Evolutionary conservation across 2,329 filamentous ascomycete genomes (phyloP), one percentile per base, ranked within the genome.

Genomic region (Tolypocladium amazonense): DNA sequence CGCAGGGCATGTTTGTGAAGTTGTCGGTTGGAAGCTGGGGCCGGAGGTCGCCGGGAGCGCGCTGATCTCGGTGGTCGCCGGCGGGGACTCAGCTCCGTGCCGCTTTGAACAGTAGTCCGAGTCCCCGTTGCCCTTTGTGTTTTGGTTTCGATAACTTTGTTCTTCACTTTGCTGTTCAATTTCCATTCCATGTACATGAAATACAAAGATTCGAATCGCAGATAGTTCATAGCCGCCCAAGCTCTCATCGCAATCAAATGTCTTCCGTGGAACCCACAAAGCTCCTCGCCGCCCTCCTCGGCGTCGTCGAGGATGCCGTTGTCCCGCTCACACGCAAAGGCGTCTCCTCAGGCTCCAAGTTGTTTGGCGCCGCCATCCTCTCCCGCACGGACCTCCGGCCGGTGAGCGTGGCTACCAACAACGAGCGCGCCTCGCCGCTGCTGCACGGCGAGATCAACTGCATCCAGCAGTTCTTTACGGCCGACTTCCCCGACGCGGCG

Each of bases 371-470:
- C 4, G 80, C 81, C 12, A 79, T 85, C 61, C 72, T 84, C 4
- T 71, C 74, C 9, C 74, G 76, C 1, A 56, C 69, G 2, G 68
- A 66, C 20, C 75, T 84, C 7, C 53, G 64, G 0, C 73, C 78
- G 2, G 68, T 80, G 18, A 81, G 78, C 0, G 76, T 81, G 7
- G 75, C 81, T 12, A 84, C 80, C 54, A 85, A 85, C 72, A 78
- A 84, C 68, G 81, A 84, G 68, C 74, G 75, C 14, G 68, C 67
- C 1, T 84, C 81, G 5, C 82, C 82, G 2, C 74, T 84, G 4
- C 74, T 84, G 11, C 82, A 84, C 68, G 82, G 81, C 62, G 82
- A 85, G 64, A 82, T 84, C 69, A 81, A 83, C 69, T 84, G 81
- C 73, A 83, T 85, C 69, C 81, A 83, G 65, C 70, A 77, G 38